phyloP scores from a whole-genome alignment of 306 rosid species.

The Boehmeria nivea region DNA sequence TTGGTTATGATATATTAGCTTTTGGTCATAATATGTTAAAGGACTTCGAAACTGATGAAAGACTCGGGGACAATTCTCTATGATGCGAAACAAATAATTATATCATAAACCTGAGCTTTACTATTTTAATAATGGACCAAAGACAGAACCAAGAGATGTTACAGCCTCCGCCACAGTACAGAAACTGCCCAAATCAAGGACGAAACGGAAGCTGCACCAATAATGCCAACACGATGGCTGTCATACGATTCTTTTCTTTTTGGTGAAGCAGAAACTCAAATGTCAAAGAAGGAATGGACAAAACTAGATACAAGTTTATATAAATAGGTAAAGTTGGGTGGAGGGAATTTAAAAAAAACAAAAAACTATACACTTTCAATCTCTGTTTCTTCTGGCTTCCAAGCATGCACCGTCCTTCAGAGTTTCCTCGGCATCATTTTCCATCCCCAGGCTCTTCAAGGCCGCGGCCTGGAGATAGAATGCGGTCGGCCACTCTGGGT shows the following conservation, averaged over 20 bases:
- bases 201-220: constrained; percentile 22
- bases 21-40: no score
- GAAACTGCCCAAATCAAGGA: constrained; percentile 10
- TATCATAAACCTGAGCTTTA: no score
- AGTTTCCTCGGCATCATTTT: constrained; percentile 88
- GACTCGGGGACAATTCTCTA: no score
- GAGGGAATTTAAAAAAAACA: constrained; percentile 12
- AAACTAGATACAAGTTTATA: constrained; percentile 26
- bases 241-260: constrained; percentile 16
- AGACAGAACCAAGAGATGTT: no score
- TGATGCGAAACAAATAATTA: no score
- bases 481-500: constrained; percentile 82
- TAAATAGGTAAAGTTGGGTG: constrained; percentile 1
- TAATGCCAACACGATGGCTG: constrained; percentile 18
- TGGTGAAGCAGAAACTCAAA: constrained; percentile 26
- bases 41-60: no score
- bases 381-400: constrained; percentile 61
- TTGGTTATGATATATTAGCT: no score
- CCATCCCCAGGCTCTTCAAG: constrained; percentile 92
- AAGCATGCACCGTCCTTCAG: constrained; percentile 78
- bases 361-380: constrained; percentile 55
- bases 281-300: constrained; percentile 23
- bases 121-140: no score
- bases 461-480: constrained; percentile 96
- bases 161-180: neutral